Percentiles rank a stretch among this genome's conserved stretches.
phyloP scores from a whole-genome alignment of 1,284 basidiomycete species.

The Ustilago curta region DNA sequence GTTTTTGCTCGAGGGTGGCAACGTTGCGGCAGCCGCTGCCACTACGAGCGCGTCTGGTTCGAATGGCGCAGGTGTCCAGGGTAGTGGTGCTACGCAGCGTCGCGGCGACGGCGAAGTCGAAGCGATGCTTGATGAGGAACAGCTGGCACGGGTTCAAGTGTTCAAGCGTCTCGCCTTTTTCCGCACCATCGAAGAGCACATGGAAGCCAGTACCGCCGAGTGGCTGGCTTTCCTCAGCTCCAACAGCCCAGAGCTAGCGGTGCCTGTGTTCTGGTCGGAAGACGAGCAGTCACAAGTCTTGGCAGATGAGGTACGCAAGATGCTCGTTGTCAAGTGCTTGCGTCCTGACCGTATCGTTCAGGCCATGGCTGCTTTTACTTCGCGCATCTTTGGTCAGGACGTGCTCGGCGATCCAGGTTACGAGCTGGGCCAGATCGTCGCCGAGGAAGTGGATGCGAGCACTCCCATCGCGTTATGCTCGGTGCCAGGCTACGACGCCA shows the following conservation, averaged over 20 bases:
- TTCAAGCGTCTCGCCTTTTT: slow-evolving; percentile 74
- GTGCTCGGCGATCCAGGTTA: slow-evolving; percentile 72
- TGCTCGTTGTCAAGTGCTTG: slow-evolving; percentile 87
- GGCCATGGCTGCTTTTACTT: slow-evolving; percentile 81
- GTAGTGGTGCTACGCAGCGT: slow-evolving; percentile 57
- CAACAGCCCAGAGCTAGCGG: slow-evolving; percentile 77
- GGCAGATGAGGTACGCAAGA: slow-evolving; percentile 78
- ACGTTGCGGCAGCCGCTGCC: slow-evolving; percentile 73
- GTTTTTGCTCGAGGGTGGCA: slow-evolving; percentile 88
- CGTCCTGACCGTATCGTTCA: slow-evolving; percentile 89
- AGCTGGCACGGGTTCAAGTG: slow-evolving; percentile 73
- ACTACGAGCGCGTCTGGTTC: slow-evolving; percentile 69
- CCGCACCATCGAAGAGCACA: slow-evolving; percentile 79
- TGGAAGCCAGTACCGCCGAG: slow-evolving; percentile 76
- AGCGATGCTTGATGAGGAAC: slow-evolving; percentile 72
- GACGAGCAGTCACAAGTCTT: slow-evolving; percentile 69
- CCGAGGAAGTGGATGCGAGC: slow-evolving; percentile 54
- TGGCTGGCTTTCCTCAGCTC: slow-evolving; percentile 84
- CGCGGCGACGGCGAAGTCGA: slow-evolving; percentile 48
- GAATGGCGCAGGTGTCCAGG: slow-evolving; percentile 28
- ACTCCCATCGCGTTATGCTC: slow-evolving; percentile 66
- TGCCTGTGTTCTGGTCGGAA: slow-evolving; percentile 78
- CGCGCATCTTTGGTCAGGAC: slow-evolving; percentile 81
- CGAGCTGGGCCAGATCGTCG: slow-evolving; percentile 52
- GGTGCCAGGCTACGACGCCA: slow-evolving; percentile 66